Evolutionary conservation across 805 yeast species (phyloP).

Genomic region (Metschnikowia noctiluminum): DNA sequence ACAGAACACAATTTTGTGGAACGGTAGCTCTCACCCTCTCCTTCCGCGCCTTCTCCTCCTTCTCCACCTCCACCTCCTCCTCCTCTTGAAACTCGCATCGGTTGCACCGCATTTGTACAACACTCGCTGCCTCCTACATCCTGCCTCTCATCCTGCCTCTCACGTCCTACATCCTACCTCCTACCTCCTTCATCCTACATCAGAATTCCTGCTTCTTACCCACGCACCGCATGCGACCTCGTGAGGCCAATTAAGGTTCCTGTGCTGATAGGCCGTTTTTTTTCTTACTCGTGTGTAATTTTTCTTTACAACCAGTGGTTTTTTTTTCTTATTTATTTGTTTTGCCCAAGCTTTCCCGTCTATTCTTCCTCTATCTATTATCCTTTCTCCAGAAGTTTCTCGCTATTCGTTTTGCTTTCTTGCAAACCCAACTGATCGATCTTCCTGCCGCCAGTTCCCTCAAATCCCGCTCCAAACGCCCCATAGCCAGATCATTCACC

Average conservation of each 20-base stretch:
- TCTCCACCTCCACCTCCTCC: no score
- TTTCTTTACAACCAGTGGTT: not conserved
- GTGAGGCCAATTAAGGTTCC: conserved; percentile 7
- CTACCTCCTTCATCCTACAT: not conserved
- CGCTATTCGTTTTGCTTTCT: no score
- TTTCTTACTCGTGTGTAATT: not conserved
- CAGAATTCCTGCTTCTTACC: not conserved
- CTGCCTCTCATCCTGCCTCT: not conserved
- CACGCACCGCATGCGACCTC: conserved; percentile 2
- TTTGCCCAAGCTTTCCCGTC: no score
- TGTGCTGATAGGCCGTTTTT: conserved; percentile 5
- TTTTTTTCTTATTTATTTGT: not conserved
- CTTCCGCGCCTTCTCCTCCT: no score
- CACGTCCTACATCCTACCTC: not conserved
- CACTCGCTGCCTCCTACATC: not conserved
- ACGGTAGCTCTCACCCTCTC: no score
- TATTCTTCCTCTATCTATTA: no score
- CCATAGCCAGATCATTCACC: not conserved
- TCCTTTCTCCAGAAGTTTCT: no score
- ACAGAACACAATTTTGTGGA: no score
- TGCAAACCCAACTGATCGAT: no score
- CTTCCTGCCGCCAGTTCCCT: not conserved
- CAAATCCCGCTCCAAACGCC: not conserved
- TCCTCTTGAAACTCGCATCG: no score
- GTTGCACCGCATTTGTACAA: no score